A percentile compares a stretch with the other conserved stretches of the same genome.
These are phyloP conservation scores for Medicago ruthenica DNA, from an alignment of 306 rosid species.

Conservation along the genomic window DNA sequence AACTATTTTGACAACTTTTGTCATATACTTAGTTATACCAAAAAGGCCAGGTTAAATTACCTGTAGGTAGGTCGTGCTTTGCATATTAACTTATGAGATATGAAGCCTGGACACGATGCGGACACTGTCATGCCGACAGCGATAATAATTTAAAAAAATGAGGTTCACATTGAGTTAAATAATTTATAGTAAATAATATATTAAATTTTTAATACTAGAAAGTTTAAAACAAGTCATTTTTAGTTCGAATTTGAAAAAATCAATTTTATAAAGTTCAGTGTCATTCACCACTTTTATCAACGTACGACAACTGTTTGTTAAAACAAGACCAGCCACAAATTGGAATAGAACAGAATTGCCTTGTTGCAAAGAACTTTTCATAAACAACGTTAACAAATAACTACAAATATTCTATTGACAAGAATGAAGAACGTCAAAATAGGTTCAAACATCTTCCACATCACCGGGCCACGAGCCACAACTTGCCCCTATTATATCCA, in stretches of 20 bases:
- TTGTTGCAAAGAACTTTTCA: neutral
- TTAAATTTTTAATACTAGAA: neutral
- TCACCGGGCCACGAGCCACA: neutral
- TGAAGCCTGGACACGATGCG: too few species aligned
- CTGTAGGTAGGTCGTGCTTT: too few species aligned
- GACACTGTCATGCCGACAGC: too few species aligned
- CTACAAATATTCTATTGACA: constrained; percentile 3
- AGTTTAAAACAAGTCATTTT: neutral
- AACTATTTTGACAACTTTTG: too few species aligned
- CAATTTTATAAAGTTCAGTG: neutral
- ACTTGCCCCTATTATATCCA: neutral
- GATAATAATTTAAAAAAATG: too few species aligned
- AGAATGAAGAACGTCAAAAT: neutral
- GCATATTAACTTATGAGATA: too few species aligned
- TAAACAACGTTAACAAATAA: neutral
- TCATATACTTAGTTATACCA: too few species aligned
- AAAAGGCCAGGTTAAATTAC: too few species aligned
- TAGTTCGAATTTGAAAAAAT: neutral
- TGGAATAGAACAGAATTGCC: neutral
- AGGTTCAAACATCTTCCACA: neutral
- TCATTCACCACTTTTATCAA: neutral
- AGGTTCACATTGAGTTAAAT: neutral
- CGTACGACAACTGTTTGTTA: neutral
- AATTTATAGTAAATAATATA: neutral
- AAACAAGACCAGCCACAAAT: neutral